Evolutionary conservation across 2,329 filamentous ascomycete species (phyloP).

Genomic region (Verticillium tricorpus): DNA sequence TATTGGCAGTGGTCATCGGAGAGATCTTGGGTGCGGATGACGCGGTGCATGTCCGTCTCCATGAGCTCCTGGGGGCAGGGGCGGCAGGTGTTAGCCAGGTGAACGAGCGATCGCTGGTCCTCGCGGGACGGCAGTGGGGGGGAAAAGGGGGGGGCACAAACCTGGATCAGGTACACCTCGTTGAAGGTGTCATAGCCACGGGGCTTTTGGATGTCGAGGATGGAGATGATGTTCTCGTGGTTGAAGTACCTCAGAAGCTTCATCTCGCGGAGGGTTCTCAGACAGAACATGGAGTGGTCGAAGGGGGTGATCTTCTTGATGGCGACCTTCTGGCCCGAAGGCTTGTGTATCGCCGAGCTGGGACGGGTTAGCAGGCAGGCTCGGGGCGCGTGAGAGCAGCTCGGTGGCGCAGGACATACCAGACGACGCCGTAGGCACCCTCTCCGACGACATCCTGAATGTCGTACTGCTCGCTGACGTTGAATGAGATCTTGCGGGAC

Average conservation of each 20-base stretch:
- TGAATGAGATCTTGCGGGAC: slow-evolving; percentile 97
- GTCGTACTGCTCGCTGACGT: slow-evolving; percentile 98
- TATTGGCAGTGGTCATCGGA: slow-evolving; percentile 99
- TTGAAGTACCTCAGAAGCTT: slow-evolving; percentile 98
- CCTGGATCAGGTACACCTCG: slow-evolving; percentile 98
- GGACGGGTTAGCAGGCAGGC: slow-evolving; percentile 7
- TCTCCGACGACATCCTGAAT: slow-evolving; percentile 99
- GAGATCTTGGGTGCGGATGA: slow-evolving; percentile 96
- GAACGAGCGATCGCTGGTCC: background rate
- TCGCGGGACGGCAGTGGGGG: background rate
- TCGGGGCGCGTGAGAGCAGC: background rate
- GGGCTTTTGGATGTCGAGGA: slow-evolving; percentile 97
- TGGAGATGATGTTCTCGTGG: slow-evolving; percentile 99
- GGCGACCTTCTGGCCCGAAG: slow-evolving; percentile 94
- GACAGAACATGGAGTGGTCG: slow-evolving; percentile 98
- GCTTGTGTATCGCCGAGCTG: slow-evolving; percentile 96
- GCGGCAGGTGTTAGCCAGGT: slow-evolving; percentile 11
- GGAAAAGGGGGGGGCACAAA: too few species aligned
- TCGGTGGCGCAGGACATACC: slow-evolving; percentile 54
- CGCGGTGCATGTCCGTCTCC: slow-evolving; percentile 99
- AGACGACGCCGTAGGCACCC: slow-evolving; percentile 96
- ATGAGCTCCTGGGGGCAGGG: slow-evolving; percentile 70
- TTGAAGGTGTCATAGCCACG: slow-evolving; percentile 94
- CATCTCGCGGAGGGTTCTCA: slow-evolving; percentile 97
- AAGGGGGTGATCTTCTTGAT: slow-evolving; percentile 99